A percentile compares a stretch with the other conserved stretches of the same genome.
Conservation (phyloP, 306 rosid genomes). For the Vigna reflexopilosa region DNA sequence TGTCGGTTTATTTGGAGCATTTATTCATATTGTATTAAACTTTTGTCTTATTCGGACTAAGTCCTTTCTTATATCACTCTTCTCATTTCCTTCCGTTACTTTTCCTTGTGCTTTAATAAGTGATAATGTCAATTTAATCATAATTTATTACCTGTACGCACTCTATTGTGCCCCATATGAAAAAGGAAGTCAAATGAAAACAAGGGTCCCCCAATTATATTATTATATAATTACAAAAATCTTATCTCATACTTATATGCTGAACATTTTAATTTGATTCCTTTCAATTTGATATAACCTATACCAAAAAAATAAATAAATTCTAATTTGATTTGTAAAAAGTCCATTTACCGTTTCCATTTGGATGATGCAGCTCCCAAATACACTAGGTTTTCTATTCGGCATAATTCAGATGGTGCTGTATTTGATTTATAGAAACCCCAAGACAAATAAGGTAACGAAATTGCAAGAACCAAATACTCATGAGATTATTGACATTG, state of each 20-base stretch:
- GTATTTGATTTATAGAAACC: conserved; percentile 63
- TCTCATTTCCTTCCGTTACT: not conserved
- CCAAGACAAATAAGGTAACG: conserved; percentile 48
- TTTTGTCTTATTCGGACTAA: not conserved
- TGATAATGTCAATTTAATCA: not conserved
- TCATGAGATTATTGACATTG: conserved; percentile 47
- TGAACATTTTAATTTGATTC: no score
- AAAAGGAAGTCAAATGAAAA: not conserved
- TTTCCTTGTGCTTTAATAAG: not conserved
- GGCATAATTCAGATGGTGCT: conserved; percentile 86
- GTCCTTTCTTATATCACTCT: not conserved
- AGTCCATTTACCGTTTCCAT: not conserved
- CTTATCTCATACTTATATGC: no score
- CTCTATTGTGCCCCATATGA: conserved; percentile 1
- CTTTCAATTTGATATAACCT: no score
- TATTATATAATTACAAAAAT: no score
- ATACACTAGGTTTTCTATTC: conserved; percentile 75
- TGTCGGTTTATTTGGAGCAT: not conserved
- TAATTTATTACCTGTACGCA: not conserved
- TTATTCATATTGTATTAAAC: not conserved
- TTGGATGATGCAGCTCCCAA: conserved; percentile 71
- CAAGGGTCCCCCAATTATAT: not conserved
- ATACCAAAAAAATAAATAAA: no score
- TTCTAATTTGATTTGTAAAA: no score
- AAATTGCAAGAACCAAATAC: conserved; percentile 58